Base-by-base conservation (phyloP, 192 early-diverging fungal species). In the Gamsiella multidivaricata region DNA sequence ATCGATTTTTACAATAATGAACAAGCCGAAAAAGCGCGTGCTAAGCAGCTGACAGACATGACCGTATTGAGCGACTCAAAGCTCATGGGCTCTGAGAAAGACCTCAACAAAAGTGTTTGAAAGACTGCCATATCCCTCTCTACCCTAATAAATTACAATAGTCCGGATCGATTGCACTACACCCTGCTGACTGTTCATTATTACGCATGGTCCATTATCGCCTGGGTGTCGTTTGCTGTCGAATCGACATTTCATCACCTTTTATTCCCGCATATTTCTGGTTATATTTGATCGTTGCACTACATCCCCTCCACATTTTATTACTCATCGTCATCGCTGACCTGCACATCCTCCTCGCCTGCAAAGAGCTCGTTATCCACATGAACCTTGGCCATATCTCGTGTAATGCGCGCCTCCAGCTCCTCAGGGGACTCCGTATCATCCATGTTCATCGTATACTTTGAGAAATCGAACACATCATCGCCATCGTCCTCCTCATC, bases 381-480 rank as follows among this genome's bases (percentile, higher is more conserved):
- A 29, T 65, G 62, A 22, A 76, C 65, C n/a, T 36, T 55, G 15
- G 61, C 72, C 66, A 69, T 73, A 61, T 69, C 70, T 17, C 58
- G 60, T 22, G 68, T 56, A 32, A 57, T 71, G 33, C 79, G 70
- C 47, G 79, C 80, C 63, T 72, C 81, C 22, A 61, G 46, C 23
- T 69, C 66, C 28, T 76, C 80, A 5, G 57, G 57, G 11, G 80
- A 84, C 33, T 78, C 65, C 42, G 85, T 79, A 29, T 91, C 88
- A 55, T 88, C 86, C 56, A 92, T 85, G 39, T 89, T 86, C 56
- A 81, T 83, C 37, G 90, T 83, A 59, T 94, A 95, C 56, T 87
- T 85, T n/a, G 89, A 75, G 68, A 92, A 82, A 72, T 93, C 94
- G 62, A 96, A 93, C n/a, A 86, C 87, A 57, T 94, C 92, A 57